Base-by-base conservation (phyloP, 768 basidiomycete genomes). In the Termitomyces sp. region DNA sequence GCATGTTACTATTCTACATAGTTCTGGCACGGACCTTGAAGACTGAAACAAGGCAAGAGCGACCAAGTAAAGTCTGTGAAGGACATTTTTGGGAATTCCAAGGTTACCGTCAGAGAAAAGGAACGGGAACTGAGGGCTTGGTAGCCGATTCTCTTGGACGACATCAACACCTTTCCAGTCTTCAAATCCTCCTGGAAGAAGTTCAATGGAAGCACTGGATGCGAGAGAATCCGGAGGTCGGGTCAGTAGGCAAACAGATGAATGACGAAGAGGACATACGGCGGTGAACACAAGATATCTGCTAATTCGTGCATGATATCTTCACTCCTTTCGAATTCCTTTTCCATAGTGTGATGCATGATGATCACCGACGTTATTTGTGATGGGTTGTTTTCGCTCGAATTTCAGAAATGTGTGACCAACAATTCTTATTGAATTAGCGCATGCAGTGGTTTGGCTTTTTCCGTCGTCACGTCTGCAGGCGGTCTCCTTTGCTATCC, bases 61-160 rank as follows among this genome's bases (percentile, higher is more conserved):
- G 4, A 69, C 61, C 10, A 82, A 58, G 65, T 88, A 90, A 1
- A 83, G 66, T 51, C 69, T 68, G 64, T 79, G 78, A 2, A 87
- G 76, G 8, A 77, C 61, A 60, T 83, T 86, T 64, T 81, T 76
- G 0, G 86, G 87, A 33, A 90, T 72, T 0, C 88, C 88, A 13
- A 90, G 77, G 54, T 90, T 77, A 7, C 77, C 76, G 42, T 87
- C 81, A 18, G 75, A 61, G 56, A 81, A 73, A 15, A 88, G 64
- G 66, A 86, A 88, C 2, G 86, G 85, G 45, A 72, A 70, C 10
- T 70, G 67, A 10, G 63, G 46, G 29, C 64, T 70, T 6, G 66
- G 66, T 29, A 64, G 66, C 37, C 62, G 61, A 12, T 63, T 46
- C 12, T 58, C 62, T 22, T 64, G 55, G 22, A 66, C 61, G 31